Conservation (phyloP, 129 eudicot species). For the Chrysanthemum seticuspe region DNA sequence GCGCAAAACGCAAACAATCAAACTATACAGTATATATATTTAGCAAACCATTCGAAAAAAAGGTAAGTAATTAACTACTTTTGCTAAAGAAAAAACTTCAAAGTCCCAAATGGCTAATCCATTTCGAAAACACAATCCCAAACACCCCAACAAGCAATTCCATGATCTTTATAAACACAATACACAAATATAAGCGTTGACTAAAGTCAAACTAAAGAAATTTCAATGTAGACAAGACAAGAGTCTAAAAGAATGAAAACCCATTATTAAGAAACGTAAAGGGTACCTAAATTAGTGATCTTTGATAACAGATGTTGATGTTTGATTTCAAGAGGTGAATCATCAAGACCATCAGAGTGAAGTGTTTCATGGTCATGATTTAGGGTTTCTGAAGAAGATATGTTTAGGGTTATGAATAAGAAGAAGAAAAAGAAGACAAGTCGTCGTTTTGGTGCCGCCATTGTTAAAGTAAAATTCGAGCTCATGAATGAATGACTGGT, state of each 20-base stretch:
- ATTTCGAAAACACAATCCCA: too few relatives aligned
- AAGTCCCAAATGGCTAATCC: too few relatives aligned
- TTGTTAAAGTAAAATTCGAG: neutral
- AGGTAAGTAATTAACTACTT: too few relatives aligned
- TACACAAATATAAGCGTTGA: constrained; percentile 7
- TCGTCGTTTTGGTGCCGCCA: neutral
- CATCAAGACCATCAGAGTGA: neutral
- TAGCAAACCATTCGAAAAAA: too few relatives aligned
- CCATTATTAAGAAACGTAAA: neutral
- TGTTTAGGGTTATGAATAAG: neutral
- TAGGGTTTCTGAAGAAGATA: neutral
- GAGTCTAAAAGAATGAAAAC: neutral
- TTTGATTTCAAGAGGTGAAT: neutral
- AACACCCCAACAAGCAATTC: neutral
- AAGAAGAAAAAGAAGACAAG: neutral
- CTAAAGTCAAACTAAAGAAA: neutral
- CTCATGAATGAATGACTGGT: neutral
- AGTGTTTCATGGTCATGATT: neutral
- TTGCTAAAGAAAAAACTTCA: too few relatives aligned
- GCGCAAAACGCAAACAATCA: too few relatives aligned
- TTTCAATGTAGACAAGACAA: neutral
- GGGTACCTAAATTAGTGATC: constrained; percentile 39
- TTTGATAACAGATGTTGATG: constrained; percentile 38
- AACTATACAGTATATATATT: too few relatives aligned
- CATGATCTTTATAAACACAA: neutral